phyloP scores from a whole-genome alignment of 2,329 filamentous ascomycete species.

The Lasiodiplodia sp. region DNA sequence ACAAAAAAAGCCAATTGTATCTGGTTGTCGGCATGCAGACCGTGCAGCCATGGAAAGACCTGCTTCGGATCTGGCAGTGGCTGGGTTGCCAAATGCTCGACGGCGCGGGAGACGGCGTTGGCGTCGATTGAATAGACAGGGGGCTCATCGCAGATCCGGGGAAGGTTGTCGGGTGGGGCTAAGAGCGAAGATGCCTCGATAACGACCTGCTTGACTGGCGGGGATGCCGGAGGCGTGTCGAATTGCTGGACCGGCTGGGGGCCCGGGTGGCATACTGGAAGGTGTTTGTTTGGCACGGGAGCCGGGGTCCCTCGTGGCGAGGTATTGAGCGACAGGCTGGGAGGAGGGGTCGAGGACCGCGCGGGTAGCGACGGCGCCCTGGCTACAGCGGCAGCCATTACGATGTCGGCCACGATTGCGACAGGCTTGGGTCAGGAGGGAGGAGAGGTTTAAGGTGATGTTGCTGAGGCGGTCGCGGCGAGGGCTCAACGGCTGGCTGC shows the following conservation, averaged over 20 bases:
- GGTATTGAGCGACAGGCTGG: slow-evolving; percentile 66
- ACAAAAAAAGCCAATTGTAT: slow-evolving; percentile 91
- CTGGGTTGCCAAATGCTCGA: slow-evolving; percentile 79
- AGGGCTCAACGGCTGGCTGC: slow-evolving; percentile 26
- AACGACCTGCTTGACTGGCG: slow-evolving; percentile 62
- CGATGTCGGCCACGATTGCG: neutral
- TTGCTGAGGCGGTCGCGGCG: neutral
- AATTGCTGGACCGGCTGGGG: slow-evolving; percentile 59
- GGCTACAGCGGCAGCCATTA: slow-evolving; percentile 54
- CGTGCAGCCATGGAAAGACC: slow-evolving; percentile 97
- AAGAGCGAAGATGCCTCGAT: slow-evolving; percentile 72
- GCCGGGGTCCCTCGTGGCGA: slow-evolving; percentile 64
- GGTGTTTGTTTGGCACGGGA: slow-evolving; percentile 82
- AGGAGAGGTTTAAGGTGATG: neutral
- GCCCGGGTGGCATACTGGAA: slow-evolving; percentile 87
- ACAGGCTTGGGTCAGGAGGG: neutral
- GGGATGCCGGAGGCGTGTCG: slow-evolving; percentile 63
- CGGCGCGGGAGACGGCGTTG: slow-evolving; percentile 70
- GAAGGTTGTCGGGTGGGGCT: slow-evolving; percentile 68
- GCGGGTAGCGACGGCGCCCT: slow-evolving; percentile 45
- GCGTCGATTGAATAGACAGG: slow-evolving; percentile 77
- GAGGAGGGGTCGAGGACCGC: slow-evolving; percentile 55
- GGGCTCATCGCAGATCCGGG: slow-evolving; percentile 59
- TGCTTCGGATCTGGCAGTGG: slow-evolving; percentile 83
- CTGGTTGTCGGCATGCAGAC: slow-evolving; percentile 85